Conservation (phyloP, 352 stramenopile species). For the Globisporangium emineosum region DNA sequence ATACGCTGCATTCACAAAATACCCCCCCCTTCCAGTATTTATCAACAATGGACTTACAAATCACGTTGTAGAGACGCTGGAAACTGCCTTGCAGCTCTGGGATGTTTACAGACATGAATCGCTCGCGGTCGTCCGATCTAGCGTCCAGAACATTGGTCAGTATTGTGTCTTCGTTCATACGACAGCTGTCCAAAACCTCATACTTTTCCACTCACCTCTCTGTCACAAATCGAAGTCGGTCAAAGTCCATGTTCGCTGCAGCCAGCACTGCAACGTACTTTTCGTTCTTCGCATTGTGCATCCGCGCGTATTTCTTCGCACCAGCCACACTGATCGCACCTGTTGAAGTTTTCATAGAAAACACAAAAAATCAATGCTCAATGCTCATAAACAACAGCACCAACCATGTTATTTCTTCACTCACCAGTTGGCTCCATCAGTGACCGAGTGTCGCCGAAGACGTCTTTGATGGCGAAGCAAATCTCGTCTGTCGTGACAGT, state of each 20-base stretch:
- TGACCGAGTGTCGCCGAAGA: slow-evolving; percentile 92
- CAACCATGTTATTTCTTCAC: not conserved
- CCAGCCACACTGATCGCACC: slow-evolving; percentile 96
- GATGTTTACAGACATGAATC: slow-evolving; percentile 95
- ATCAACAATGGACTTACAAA: slow-evolving; percentile 46
- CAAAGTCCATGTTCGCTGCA: slow-evolving; percentile 99
- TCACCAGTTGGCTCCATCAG: slow-evolving; percentile 92
- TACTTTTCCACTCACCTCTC: slow-evolving; percentile 28
- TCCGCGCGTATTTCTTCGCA: slow-evolving; percentile 91
- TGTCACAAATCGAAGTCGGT: slow-evolving; percentile 96
- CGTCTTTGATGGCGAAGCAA: slow-evolving; percentile 90
- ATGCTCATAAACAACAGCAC: not conserved
- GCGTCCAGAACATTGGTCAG: slow-evolving; percentile 13
- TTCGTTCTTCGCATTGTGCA: slow-evolving; percentile 42
- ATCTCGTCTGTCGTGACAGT: slow-evolving; percentile 97
- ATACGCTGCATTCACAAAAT: not conserved
- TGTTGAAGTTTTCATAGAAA: slow-evolving; percentile 17
- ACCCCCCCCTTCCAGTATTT: not conserved
- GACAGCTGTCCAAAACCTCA: no score
- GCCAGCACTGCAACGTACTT: slow-evolving; percentile 95
- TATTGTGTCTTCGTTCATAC: not conserved
- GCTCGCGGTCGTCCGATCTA: slow-evolving; percentile 92
- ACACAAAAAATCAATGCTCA: not conserved
- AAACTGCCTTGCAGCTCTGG: slow-evolving; percentile 94
- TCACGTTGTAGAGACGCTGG: slow-evolving; percentile 69